Evolutionary conservation across 1,284 basidiomycete genomes (phyloP).

Genomic region (Microstroma glucosiphilum): DNA sequence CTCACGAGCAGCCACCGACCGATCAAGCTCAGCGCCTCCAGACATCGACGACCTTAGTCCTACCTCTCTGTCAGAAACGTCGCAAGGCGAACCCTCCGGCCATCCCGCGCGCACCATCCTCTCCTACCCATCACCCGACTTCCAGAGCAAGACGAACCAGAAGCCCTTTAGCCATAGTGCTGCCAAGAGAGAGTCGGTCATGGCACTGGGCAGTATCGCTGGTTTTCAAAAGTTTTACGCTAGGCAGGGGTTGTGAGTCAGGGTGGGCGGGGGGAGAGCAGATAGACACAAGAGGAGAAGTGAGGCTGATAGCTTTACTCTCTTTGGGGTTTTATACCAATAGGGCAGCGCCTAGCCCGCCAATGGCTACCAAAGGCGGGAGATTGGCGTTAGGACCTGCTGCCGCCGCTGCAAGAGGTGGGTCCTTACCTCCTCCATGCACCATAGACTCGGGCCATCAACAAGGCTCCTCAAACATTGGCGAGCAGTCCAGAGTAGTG

Average conservation of each 20-base stretch:
- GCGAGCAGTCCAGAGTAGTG: too few species aligned
- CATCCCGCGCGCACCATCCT: not conserved
- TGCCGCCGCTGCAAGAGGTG: not conserved
- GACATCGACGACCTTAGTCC: too few species aligned
- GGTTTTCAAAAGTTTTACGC: constrained; percentile 36
- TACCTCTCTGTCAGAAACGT: too few species aligned
- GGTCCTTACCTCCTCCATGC: too few species aligned
- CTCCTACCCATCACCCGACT: constrained; percentile 23
- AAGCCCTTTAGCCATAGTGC: constrained; percentile 36
- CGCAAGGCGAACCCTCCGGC: too few species aligned
- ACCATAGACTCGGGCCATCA: too few species aligned
- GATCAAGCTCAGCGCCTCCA: too few species aligned
- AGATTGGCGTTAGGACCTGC: not conserved
- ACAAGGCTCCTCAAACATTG: too few species aligned
- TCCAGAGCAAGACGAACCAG: constrained; percentile 28
- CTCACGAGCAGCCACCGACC: too few species aligned
- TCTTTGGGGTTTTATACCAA: not conserved
- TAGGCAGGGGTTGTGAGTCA: constrained; percentile 33
- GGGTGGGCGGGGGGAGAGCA: too few species aligned
- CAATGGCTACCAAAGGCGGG: not conserved
- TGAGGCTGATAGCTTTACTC: too few species aligned
- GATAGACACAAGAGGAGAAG: too few species aligned
- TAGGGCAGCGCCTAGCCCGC: not conserved
- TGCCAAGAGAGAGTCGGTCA: constrained; percentile 32
- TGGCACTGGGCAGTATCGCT: constrained; percentile 36